Percentiles rank a stretch among this genome's conserved stretches.
phyloP scores from a whole-genome alignment of 495 filamentous ascomycete genomes.

The Penicillium roqueforti region DNA sequence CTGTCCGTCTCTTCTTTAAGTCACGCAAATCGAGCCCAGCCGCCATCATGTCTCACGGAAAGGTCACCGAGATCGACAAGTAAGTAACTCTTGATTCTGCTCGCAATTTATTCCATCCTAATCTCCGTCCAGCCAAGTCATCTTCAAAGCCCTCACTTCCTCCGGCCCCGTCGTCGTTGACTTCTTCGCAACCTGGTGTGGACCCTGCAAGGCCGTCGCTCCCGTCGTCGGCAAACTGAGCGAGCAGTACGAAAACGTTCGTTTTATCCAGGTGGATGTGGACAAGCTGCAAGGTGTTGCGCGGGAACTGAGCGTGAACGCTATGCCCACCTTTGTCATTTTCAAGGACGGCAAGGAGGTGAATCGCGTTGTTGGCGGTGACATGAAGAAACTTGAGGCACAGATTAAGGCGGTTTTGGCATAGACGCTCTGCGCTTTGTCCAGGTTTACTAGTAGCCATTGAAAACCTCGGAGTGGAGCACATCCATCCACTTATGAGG shows the following conservation, averaged over 20 bases:
- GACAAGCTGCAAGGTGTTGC: constrained; percentile 72
- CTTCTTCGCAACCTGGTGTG: constrained; percentile 32
- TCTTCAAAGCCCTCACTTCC: constrained; percentile 29
- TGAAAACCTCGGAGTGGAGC: not conserved
- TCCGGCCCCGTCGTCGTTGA: constrained; percentile 25
- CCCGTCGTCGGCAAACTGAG: constrained; percentile 28
- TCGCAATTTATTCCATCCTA: not conserved
- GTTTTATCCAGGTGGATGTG: constrained; percentile 85
- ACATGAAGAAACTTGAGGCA: constrained; percentile 53
- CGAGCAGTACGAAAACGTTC: constrained; percentile 46
- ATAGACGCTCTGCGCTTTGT: not conserved
- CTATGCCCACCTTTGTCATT: constrained; percentile 85
- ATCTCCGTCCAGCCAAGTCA: constrained; percentile 19
- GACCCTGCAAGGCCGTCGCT: constrained; percentile 26
- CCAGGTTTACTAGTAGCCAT: not conserved
- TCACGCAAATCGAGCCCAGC: constrained; percentile 11
- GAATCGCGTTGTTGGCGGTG: constrained; percentile 66
- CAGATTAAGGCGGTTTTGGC: constrained; percentile 34
- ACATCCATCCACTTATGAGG: not conserved
- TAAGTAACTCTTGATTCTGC: constrained; percentile 4
- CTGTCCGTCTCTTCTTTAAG: constrained; percentile 18
- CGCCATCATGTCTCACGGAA: constrained; percentile 26
- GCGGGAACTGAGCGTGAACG: constrained; percentile 67
- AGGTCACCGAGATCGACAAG: constrained; percentile 30
- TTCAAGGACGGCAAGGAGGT: constrained; percentile 68